Base-by-base conservation (phyloP, 176 grass and related monocot species). In the Ensete glaucum region DNA sequence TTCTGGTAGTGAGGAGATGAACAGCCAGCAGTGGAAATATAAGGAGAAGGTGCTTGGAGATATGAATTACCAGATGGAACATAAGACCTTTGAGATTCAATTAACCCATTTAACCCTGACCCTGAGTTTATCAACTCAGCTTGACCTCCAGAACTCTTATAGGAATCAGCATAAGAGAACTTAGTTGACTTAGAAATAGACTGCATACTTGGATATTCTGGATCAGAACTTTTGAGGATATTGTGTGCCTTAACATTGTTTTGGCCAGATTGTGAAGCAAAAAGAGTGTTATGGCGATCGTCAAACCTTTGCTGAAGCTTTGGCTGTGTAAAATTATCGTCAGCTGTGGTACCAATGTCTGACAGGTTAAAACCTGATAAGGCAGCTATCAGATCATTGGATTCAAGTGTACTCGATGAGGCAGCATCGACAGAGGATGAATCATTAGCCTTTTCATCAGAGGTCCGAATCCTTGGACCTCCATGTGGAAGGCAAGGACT, bases 311-410 rank as follows among this genome's bases (percentile, higher is more conserved):
- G 16, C 27, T 62, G 73, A 76, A 63, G 27, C 29, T 76, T 76
- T 43, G 29, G 50, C 11, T 64, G 57, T 24, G 57, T 50, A 76
- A 24, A 43, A 60, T 49, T 64, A 22, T 52, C 43, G 50, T 76
- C 48, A 23, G 26, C 20, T 62, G 23, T 12, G 1, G 34, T 12
- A 76, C 13, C 34, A 64, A 11, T 26, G 24, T 16, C 52, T 64
- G 74, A 64, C 19, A 76, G 49, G 48, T 51, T 64, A 16, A 76
- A 52, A 43, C 48, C 59, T 50, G 74, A 76, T 52, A 76, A 64
- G 20, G 74, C 58, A 76, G 74, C 11, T 76, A 76, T 64, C 52
- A 76, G 57, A 51, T 76, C 74, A 76, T 64, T 43, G 25, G 74
- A 51, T 65, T 76, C 59, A 64, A 23, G 11, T 52, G 59, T 76